These are phyloP conservation scores for Phoma sp. DNA, from an alignment of 2,329 filamentous ascomycete species.

Conservation along the genomic window DNA sequence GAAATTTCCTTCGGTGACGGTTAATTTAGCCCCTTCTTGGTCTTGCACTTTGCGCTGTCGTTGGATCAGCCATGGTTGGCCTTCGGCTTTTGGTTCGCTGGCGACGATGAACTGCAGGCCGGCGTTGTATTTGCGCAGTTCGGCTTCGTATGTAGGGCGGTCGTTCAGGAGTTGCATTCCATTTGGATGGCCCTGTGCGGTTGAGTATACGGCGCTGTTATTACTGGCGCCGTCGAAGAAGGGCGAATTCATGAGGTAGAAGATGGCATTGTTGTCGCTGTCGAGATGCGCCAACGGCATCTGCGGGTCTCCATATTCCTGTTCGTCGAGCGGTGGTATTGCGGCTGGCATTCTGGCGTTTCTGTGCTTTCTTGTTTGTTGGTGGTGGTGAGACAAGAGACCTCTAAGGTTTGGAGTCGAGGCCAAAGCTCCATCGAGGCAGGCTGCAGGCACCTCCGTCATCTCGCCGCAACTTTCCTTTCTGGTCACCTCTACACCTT, in stretches of 20 bases:
- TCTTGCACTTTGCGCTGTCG: constrained; percentile 58
- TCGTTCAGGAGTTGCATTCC: constrained; percentile 59
- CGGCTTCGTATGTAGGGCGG: constrained; percentile 62
- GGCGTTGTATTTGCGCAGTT: constrained; percentile 56
- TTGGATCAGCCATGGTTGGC: constrained; percentile 65
- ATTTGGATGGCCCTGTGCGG: constrained; percentile 57
- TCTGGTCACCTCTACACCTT: constrained; percentile 5
- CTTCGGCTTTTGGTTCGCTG: constrained; percentile 61
- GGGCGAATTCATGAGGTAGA: constrained; percentile 67
- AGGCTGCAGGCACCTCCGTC: constrained; percentile 25
- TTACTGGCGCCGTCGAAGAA: constrained; percentile 68
- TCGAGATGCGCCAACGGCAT: constrained; percentile 34
- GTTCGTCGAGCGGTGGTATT: constrained; percentile 42
- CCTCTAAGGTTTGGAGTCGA: constrained; percentile 7
- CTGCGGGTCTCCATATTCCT: constrained; percentile 35
- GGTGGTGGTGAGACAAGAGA: constrained; percentile 6
- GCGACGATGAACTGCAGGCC: constrained; percentile 66
- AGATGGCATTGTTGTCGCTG: constrained; percentile 54
- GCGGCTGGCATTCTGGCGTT: constrained; percentile 33
- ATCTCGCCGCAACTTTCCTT: constrained; percentile 31
- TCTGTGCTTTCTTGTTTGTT: neutral
- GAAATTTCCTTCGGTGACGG: constrained; percentile 63
- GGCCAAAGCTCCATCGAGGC: constrained; percentile 15
- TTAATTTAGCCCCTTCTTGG: constrained; percentile 34
- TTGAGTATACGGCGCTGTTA: constrained; percentile 61